Evolutionary conservation across 2,329 filamentous ascomycete species (phyloP), one percentile per base, ranked within the genome.

Genomic region (Botrytis galanthina): DNA sequence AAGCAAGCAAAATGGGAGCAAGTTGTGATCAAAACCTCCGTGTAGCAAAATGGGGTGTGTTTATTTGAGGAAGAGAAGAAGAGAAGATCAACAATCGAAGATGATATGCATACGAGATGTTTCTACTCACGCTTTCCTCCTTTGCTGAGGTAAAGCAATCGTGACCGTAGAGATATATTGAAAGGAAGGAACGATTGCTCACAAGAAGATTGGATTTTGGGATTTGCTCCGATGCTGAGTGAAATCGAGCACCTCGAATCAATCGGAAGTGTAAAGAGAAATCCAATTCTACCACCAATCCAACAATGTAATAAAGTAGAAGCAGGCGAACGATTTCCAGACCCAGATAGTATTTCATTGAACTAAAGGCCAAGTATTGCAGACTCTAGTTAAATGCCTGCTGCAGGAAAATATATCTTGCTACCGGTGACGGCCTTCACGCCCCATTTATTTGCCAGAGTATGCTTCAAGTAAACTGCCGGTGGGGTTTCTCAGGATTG

Each of bases 361-460:
- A 12, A n/a, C 20, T 29, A 7, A 42, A 39, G 9, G 20, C 8
- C 3, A n/a, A 63, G 9, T 29, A 42, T 10, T 42, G 26, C 7
- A 20, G n/a, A 39, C 26, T 63, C 37, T 22, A 48, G 37, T 7
- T 42, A 18, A 8, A n/a, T 29, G 42, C 22, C 35, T 61, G 9
- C 10, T 37, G 20, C 10, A 20, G 10, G 59, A 6, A 62, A 37
- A 86, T 85, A 82, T 95, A 96, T 46, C 92, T 85, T 6, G 91
- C 85, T 73, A 87, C 83, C n/a, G 8, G 39, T 4, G 12, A 46
- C 14, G n/a, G 51, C 26, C 48, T 51, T n/a, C 48, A 51, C n/a
- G 57, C 57, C 2, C 32, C 29, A 12, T 37, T 18, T 3, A 3
- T 22, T 46, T 46, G 18, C 22, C 16, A 44, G 44, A 46, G 18